Percentiles rank a stretch among this genome's conserved stretches.
These are phyloP conservation scores for Penicillium goetzii DNA, from an alignment of 495 filamentous ascomycete genomes.

Conservation along the genomic window DNA sequence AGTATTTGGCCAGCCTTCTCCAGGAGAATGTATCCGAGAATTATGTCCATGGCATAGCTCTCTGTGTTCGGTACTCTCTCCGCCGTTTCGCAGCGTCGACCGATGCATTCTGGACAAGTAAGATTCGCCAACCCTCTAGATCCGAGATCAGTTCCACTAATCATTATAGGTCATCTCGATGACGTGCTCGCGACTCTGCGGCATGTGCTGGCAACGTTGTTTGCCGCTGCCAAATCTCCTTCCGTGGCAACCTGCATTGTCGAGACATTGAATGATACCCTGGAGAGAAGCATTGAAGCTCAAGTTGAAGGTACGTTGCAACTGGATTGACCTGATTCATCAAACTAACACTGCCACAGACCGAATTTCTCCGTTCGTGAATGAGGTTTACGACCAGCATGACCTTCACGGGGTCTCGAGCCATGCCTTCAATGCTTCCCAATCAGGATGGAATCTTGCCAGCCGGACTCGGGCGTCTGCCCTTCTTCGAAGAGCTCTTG, in stretches of 20 bases:
- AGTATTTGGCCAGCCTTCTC: conserved; percentile 46
- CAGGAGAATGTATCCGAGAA: conserved; percentile 54
- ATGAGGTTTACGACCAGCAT: conserved; percentile 33
- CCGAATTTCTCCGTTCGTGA: conserved; percentile 27
- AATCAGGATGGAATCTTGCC: conserved; percentile 36
- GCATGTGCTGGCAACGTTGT: conserved; percentile 32
- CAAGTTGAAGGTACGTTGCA: conserved; percentile 34
- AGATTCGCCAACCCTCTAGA: neutral
- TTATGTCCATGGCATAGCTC: conserved; percentile 62
- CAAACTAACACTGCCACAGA: conserved; percentile 16
- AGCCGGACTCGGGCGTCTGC: conserved; percentile 44
- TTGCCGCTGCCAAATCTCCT: conserved; percentile 41
- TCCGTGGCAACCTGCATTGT: conserved; percentile 45
- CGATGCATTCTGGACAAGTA: conserved; percentile 37
- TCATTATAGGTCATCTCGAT: conserved; percentile 35
- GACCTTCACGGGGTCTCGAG: conserved; percentile 34
- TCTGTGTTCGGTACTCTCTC: conserved; percentile 56
- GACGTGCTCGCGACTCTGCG: conserved; percentile 34
- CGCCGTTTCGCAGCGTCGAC: conserved; percentile 41
- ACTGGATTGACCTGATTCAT: neutral
- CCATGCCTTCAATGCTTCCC: conserved; percentile 37
- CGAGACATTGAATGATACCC: conserved; percentile 45
- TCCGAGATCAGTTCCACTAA: conserved; percentile 2
- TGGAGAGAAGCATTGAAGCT: conserved; percentile 40
- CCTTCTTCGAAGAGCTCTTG: conserved; percentile 44